Base-by-base conservation (phyloP, 495 filamentous ascomycete genomes). In the Cenococcum geophilum region DNA sequence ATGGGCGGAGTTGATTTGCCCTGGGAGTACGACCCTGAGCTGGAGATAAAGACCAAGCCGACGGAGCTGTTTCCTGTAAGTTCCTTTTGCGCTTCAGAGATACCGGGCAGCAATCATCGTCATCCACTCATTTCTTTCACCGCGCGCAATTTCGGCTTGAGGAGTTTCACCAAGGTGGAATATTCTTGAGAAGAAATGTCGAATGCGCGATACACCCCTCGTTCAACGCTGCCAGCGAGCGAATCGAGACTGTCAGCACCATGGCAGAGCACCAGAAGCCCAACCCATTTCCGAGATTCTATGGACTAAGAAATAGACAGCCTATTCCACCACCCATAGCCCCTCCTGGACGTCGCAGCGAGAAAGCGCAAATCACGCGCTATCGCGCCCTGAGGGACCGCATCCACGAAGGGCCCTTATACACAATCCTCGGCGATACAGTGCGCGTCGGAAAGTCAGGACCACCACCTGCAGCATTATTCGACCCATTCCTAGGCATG, bases 401-500 rank as follows among this genome's bases (percentile, higher is more conserved):
- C 32, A 77, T 80, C 60, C 81, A 81, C 58, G 80, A 82, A 23
- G 80, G 82, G 0, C 81, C 82, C 1, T 76, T 78, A 55, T 86
- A 83, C 71, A 82, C 81, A 0, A 75, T 82, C 8, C 73, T 85
- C 0, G 76, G 79, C 58, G 74, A 76, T 18, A 75, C 76, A 16
- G 69, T 71, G 9, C 73, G 77, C 4, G 72, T 72, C 1, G 76
- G 74, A 0, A 78, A 76, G 34, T n/a, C 21, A 4, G 40, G 27
- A 8, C 62, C 57, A 35, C 54, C 62, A 14, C 47, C 64, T 53
- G 47, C 55, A 27, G 23, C 47, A 21, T 49, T 68, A 1, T 70
- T 83, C 50, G 79, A 86, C 68, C 77, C 83, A 4, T 86, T 86
- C 65, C 74, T 79, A 45, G 80, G 82, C 56, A 84, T 83, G 78